Evolutionary conservation across 176 grass and related monocot species (phyloP), one percentile per base, ranked within the genome.

Genomic region (Leersia perrieri): DNA sequence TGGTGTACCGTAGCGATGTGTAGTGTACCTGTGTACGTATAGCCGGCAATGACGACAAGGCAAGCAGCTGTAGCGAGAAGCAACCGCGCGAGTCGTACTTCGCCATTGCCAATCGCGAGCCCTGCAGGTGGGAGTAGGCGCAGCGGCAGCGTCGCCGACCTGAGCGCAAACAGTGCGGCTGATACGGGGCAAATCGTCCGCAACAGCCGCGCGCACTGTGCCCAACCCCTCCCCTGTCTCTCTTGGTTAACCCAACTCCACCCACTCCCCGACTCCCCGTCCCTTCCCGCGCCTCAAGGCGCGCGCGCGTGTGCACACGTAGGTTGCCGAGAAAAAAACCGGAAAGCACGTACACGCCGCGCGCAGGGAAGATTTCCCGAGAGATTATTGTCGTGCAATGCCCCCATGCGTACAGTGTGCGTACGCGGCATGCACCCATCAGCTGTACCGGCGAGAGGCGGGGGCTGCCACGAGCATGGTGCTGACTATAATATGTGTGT

Each of bases 101-200:
- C n/a, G n/a, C 44, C 83, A 36, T 9, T 12, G 40, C 6, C 39
- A 72, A 70, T 44, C 42, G 57, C 28, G 32, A 33, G n/a, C n/a
- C n/a, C n/a, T n/a, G n/a, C n/a, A n/a, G n/a, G n/a, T n/a, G n/a
- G n/a, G n/a, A n/a, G 57, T 63, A 13, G 65, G 47, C 31, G 18
- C 18, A 4, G 41, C 30, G 32, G 40, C 29, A 20, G 58, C 70
- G 60, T 67, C 72, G 62, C 72, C 34, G 33, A 60, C 34, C 34
- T 68, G 63, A 7, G 25, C 33, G 33, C 62, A 32, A 83, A 53
- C 72, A 84, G 72, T 68, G 72, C 47, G 12, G 42, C 33, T 32
- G 81, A 84, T 68, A 40, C 82, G 33, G 33, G n/a, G 16, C 63
- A 51, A 64, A 84, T 84, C 72, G 63, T 6, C 1, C 7, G 63